Evolutionary conservation across 768 basidiomycete genomes (phyloP).

Genomic region (Inosperma sp.): DNA sequence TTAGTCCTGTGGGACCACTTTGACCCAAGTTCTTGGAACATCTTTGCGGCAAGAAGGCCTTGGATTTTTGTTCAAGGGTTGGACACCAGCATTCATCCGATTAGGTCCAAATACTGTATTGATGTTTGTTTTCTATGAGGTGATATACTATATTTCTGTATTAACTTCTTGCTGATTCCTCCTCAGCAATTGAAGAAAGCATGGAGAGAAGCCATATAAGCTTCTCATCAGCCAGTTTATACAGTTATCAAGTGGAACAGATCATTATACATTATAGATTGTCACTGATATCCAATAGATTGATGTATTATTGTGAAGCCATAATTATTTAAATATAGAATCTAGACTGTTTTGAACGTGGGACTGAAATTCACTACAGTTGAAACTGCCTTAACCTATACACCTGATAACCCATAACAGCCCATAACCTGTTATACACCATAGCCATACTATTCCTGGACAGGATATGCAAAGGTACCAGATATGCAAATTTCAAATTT

Average conservation of each 20-base stretch:
- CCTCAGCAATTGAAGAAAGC: constrained; percentile 65
- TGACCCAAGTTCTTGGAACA: constrained; percentile 48
- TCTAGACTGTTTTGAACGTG: too few species aligned
- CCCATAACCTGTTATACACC: too few species aligned
- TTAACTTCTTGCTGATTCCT: not conserved
- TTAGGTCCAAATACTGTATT: constrained; percentile 80
- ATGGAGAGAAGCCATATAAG: constrained; percentile 37
- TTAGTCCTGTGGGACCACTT: constrained; percentile 48
- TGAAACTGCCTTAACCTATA: too few species aligned
- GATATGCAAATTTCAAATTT: not conserved
- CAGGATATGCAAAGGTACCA: not conserved
- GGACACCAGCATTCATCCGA: constrained; percentile 84
- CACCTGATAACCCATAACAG: too few species aligned
- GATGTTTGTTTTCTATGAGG: constrained; percentile 84
- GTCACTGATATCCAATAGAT: too few species aligned
- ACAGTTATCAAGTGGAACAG: too few species aligned
- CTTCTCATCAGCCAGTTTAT: too few species aligned
- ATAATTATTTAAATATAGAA: too few species aligned
- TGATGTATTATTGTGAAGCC: too few species aligned
- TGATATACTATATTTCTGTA: constrained; percentile 23
- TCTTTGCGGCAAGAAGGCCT: constrained; percentile 73
- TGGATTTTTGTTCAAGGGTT: constrained; percentile 79
- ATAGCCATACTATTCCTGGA: not conserved
- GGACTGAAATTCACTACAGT: too few species aligned
- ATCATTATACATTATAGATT: too few species aligned